These are phyloP conservation scores for Pleoardoris graminearum DNA, from an alignment of 2,329 filamentous ascomycete genomes.

Conservation along the genomic window DNA sequence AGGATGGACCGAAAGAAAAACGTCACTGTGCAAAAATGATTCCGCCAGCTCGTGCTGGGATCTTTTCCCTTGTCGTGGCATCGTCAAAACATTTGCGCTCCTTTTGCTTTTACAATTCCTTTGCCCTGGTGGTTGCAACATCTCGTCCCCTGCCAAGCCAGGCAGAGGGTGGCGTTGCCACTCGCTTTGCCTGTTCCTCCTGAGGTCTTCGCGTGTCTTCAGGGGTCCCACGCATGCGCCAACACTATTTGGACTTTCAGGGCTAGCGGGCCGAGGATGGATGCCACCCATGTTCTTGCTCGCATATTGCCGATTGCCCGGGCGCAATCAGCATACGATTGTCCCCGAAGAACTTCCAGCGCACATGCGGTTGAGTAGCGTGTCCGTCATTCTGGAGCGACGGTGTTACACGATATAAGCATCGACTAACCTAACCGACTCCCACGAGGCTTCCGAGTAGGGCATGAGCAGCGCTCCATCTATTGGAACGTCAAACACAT, in stretches of 20 bases:
- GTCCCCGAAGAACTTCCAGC: not conserved
- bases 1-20: not conserved
- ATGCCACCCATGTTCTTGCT: slow-evolving; percentile 1
- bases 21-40: not conserved
- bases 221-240: not conserved
- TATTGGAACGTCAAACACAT: slow-evolving; percentile 25
- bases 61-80: slow-evolving; percentile 13
- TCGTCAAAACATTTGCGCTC: not conserved
- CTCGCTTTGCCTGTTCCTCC: slow-evolving; percentile 35
- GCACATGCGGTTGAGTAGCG: not conserved
- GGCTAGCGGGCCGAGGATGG: not conserved
- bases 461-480: slow-evolving; percentile 14
- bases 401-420: too few relatives aligned
- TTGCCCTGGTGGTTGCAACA: slow-evolving; percentile 3
- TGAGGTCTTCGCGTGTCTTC: slow-evolving; percentile 22
- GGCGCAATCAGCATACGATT: not conserved
- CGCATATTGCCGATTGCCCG: too few relatives aligned
- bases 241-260: not conserved
- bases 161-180: slow-evolving; percentile 14
- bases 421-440: not conserved
- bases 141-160: slow-evolving; percentile 39
- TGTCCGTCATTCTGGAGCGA: too few relatives aligned
- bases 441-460: slow-evolving; percentile 4
- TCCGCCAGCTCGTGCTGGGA: not conserved
- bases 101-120: slow-evolving; percentile 12